A percentile compares a stretch with the other conserved stretches of the same genome.
These are phyloP conservation scores for Corynascus novoguineensis DNA, from an alignment of 495 filamentous ascomycete genomes.

Conservation along the genomic window DNA sequence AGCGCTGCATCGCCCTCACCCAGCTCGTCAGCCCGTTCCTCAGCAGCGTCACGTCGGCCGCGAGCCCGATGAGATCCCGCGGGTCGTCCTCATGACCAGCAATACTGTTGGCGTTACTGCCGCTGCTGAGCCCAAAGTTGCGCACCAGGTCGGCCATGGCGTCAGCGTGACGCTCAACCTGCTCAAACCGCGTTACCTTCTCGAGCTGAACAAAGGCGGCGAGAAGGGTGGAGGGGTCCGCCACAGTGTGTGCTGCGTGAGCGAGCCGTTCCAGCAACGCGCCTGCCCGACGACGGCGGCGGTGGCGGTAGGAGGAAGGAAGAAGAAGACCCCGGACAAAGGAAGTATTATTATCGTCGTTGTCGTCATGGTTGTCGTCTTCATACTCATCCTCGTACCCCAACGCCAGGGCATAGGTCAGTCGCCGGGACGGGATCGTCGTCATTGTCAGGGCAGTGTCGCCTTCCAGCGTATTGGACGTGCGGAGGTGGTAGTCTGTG, in stretches of 20 bases:
- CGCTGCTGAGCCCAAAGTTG: not conserved
- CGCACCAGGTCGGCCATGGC: not conserved
- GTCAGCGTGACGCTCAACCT: not conserved
- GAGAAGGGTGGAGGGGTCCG: not conserved
- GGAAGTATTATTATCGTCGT: too few species aligned
- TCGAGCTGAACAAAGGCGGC: not conserved
- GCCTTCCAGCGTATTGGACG: not conserved
- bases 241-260: not conserved
- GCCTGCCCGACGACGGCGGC: not conserved
- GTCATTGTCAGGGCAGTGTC: not conserved
- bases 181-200: not conserved
- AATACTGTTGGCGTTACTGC: too few species aligned
- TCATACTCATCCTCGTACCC: too few species aligned
- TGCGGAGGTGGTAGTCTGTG: not conserved
- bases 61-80: not conserved
- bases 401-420: not conserved
- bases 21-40: not conserved
- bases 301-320: too few species aligned
- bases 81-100: not conserved
- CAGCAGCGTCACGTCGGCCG: not conserved
- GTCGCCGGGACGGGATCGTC: not conserved
- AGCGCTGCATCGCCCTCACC: not conserved
- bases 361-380: too few species aligned
- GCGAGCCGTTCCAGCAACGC: not conserved
- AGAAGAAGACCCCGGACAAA: too few species aligned